Conservation (phyloP, 164 flowering plant genomes). For the Pachysandra terminalis region DNA sequence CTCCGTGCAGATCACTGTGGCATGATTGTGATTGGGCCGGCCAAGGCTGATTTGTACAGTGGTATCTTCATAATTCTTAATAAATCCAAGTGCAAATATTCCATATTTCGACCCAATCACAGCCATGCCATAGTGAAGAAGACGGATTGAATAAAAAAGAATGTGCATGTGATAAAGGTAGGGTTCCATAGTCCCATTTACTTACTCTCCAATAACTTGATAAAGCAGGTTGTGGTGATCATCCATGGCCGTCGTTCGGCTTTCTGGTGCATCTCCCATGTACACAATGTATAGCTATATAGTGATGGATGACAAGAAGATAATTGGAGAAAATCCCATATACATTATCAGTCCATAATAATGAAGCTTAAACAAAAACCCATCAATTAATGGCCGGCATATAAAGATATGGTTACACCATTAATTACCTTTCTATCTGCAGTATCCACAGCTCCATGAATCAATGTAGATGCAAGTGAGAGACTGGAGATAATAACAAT, state of each 20-base stretch:
- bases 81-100: too few relatives aligned
- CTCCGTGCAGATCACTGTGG: too few relatives aligned
- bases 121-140: too few relatives aligned
- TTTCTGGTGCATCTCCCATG: slow-evolving; percentile 8
- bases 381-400: too few relatives aligned
- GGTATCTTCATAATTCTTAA: too few relatives aligned
- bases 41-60: too few relatives aligned
- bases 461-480: slow-evolving; percentile 6
- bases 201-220: slow-evolving; percentile 9
- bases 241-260: background rate
- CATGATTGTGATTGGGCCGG: too few relatives aligned
- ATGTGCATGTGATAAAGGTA: too few relatives aligned
- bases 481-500: slow-evolving; percentile 7
- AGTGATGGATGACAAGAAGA: too few relatives aligned
- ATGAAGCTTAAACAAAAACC: background rate
- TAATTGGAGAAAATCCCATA: background rate
- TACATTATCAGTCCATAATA: background rate
- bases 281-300: slow-evolving; percentile 9
- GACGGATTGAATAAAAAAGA: too few relatives aligned
- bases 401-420: background rate
- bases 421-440: slow-evolving; percentile 34
- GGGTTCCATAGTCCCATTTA: background rate
- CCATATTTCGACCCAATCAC: too few relatives aligned
- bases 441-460: slow-evolving; percentile 16
- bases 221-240: slow-evolving; percentile 5